Evolutionary conservation across 2,329 filamentous ascomycete species (phyloP).

Genomic region (Pezicula rhizophila): DNA sequence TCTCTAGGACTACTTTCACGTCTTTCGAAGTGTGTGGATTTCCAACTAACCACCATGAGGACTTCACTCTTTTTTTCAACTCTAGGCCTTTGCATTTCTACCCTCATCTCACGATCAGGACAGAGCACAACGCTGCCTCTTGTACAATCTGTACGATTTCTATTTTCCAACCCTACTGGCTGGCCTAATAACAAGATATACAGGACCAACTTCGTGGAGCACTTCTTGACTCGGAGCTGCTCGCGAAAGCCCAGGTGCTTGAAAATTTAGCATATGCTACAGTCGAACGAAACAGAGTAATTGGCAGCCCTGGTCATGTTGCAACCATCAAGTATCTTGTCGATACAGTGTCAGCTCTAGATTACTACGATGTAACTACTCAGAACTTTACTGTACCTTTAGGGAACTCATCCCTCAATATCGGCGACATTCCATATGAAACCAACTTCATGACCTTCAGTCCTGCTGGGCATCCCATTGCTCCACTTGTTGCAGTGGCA

Average conservation of each 20-base stretch:
- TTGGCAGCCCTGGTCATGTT: conserved; percentile 39
- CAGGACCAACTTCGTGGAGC: conserved; percentile 2
- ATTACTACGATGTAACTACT: conserved; percentile 38
- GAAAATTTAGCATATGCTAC: conserved; percentile 38
- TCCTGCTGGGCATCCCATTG: conserved; percentile 8
- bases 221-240: conserved; percentile 22
- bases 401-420: conserved; percentile 6
- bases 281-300: conserved; percentile 34
- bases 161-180: too few species aligned
- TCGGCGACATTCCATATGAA: conserved; percentile 3
- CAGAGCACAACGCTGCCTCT: not conserved
- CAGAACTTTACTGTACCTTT: conserved; percentile 33
- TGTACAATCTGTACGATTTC: not conserved
- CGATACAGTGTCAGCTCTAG: conserved; percentile 31
- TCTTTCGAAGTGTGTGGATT: too few species aligned
- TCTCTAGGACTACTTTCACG: too few species aligned
- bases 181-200: not conserved
- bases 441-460: conserved; percentile 7
- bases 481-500: conserved; percentile 9
- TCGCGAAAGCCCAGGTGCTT: conserved; percentile 38
- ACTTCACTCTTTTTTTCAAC: not conserved
- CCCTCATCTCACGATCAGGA: not conserved
- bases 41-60: not conserved
- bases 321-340: conserved; percentile 40
- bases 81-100: not conserved